These are phyloP conservation scores for Yarrowia yakushimensis DNA, from an alignment of 805 yeast species.

Conservation along the genomic window DNA sequence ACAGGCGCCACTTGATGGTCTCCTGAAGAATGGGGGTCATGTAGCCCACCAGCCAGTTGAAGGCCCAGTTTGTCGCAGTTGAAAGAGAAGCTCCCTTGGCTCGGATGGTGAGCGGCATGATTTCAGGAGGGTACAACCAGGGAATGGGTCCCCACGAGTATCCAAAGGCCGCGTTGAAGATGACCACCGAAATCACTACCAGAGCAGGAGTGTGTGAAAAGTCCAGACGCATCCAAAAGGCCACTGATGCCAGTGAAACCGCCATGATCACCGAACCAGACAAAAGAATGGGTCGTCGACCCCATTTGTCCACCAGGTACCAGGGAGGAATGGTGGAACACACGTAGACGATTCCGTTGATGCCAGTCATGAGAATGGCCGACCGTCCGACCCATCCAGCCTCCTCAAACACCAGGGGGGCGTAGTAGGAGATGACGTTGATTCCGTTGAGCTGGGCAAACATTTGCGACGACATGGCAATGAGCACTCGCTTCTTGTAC, in stretches of 20 bases:
- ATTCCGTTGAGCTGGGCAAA: slow-evolving; percentile 94
- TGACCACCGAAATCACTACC: slow-evolving; percentile 72
- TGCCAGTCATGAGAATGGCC: slow-evolving; percentile 88
- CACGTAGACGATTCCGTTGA: slow-evolving; percentile 59
- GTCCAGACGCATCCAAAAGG: slow-evolving; percentile 55
- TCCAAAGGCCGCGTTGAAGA: slow-evolving; percentile 80
- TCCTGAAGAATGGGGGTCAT: slow-evolving; percentile 84
- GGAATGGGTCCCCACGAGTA: slow-evolving; percentile 94
- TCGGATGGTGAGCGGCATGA: slow-evolving; percentile 76
- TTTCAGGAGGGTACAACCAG: slow-evolving; percentile 84
- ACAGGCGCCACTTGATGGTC: slow-evolving; percentile 70
- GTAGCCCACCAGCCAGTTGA: slow-evolving; percentile 88
- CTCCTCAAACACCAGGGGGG: slow-evolving; percentile 88
- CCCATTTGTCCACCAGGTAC: slow-evolving; percentile 89
- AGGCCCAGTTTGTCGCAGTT: slow-evolving; percentile 91
- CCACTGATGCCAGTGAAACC: slow-evolving; percentile 57
- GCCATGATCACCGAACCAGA: slow-evolving; percentile 83
- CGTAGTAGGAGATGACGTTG: slow-evolving; percentile 87
- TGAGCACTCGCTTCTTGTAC: slow-evolving; percentile 72
- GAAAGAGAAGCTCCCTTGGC: slow-evolving; percentile 88
- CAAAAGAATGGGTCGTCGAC: slow-evolving; percentile 77
- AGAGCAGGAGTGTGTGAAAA: slow-evolving; percentile 56
- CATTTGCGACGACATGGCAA: slow-evolving; percentile 87
- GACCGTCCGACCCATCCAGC: slow-evolving; percentile 92
- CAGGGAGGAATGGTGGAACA: slow-evolving; percentile 81